phyloP scores from a whole-genome alignment of 345 rosid genomes.

The Boechera stricta region DNA sequence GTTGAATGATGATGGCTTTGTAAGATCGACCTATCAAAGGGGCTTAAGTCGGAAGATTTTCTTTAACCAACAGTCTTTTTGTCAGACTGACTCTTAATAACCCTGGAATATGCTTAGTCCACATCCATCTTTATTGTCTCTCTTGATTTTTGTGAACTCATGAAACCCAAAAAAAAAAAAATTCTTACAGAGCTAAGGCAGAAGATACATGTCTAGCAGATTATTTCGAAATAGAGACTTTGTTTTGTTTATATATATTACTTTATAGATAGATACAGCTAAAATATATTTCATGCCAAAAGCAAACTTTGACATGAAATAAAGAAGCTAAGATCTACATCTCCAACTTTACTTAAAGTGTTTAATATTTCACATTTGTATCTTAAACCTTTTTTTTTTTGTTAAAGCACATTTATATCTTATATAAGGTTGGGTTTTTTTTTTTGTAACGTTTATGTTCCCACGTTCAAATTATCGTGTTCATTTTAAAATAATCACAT shows the following conservation, averaged over 20 bases:
- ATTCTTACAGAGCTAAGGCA: not conserved
- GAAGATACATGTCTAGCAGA: constrained; percentile 12
- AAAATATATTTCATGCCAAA: constrained; percentile 1
- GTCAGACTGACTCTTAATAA: constrained; percentile 41
- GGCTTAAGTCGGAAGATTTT: constrained; percentile 35
- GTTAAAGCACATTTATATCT: constrained; percentile 11
- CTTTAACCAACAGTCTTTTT: constrained; percentile 41
- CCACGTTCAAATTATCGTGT: not conserved
- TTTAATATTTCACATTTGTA: constrained; percentile 7
- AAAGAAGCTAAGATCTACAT: constrained; percentile 4
- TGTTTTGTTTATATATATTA: constrained; percentile 11
- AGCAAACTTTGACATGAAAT: constrained; percentile 3
- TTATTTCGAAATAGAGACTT: not conserved
- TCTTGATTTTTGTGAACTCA: constrained; percentile 35
- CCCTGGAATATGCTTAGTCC: constrained; percentile 35
- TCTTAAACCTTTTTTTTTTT: not conserved
- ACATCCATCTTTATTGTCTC: constrained; percentile 40
- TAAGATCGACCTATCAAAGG: constrained; percentile 24
- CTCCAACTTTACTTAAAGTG: not conserved
- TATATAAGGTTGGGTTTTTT: not conserved
- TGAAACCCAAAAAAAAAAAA: not conserved
- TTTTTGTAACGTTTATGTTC: not conserved
- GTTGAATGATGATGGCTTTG: constrained; percentile 42
- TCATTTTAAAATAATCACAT: not conserved
- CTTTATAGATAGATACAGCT: constrained; percentile 3